Conservation (phyloP, 176 grass and related monocot genomes). For the Triticum monococcum region DNA sequence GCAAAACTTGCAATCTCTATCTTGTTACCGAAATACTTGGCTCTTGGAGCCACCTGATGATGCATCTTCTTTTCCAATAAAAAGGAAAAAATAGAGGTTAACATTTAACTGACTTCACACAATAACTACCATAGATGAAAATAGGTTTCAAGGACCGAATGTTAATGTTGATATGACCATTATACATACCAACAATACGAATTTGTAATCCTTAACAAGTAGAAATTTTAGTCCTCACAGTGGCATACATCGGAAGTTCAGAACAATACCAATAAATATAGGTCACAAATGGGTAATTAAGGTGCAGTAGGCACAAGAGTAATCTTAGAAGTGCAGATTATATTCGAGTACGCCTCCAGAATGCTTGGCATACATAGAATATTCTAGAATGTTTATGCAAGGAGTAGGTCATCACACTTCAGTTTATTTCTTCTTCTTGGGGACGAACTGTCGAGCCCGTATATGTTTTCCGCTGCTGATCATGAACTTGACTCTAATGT, state of each 20-base stretch:
- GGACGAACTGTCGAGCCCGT: slow-evolving; percentile 64
- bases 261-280: neutral
- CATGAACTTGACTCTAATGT: slow-evolving; percentile 42
- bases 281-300: neutral
- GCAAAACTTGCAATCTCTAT: too few relatives aligned
- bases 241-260: neutral
- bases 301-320: neutral
- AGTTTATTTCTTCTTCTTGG: slow-evolving; percentile 34
- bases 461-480: slow-evolving; percentile 49
- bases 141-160: neutral
- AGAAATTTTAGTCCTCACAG: neutral
- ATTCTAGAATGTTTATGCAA: neutral
- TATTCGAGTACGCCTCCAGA: neutral
- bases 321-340: neutral
- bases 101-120: neutral
- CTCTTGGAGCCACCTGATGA: too few relatives aligned
- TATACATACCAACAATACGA: neutral
- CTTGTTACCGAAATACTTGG: too few relatives aligned
- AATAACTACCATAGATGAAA: neutral
- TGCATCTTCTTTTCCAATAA: neutral
- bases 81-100: neutral
- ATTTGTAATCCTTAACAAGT: neutral
- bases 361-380: neutral
- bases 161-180: neutral
- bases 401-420: neutral